Conservation (phyloP, 2,329 filamentous ascomycete genomes). For the Orbilia brochopaga region DNA sequence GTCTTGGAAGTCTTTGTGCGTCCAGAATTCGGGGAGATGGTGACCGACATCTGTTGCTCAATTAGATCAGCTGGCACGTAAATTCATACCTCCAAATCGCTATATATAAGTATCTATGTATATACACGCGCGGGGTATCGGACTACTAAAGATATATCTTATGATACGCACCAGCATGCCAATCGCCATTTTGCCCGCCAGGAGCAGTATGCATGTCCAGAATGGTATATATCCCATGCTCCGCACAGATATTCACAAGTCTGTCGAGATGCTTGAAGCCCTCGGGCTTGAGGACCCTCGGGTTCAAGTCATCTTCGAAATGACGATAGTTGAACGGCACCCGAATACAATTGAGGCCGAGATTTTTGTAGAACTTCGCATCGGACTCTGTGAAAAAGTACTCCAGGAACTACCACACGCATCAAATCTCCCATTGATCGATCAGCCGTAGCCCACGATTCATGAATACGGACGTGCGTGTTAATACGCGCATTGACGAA, state of each 20-base stretch:
- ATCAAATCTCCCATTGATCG: no score
- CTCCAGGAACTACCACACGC: slow-evolving; percentile 59
- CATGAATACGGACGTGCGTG: no score
- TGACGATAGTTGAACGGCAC: slow-evolving; percentile 69
- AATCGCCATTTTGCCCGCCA: slow-evolving; percentile 62
- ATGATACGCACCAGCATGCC: slow-evolving; percentile 59
- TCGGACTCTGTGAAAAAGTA: slow-evolving; percentile 68
- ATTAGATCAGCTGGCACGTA: no score
- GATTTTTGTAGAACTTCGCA: slow-evolving; percentile 65
- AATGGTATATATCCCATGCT: slow-evolving; percentile 60
- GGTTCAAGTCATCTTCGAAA: slow-evolving; percentile 64
- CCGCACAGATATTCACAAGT: slow-evolving; percentile 61
- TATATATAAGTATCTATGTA: neutral
- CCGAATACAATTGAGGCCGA: slow-evolving; percentile 66
- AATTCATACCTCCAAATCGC: no score
- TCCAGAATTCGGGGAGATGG: slow-evolving; percentile 60
- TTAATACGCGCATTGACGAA: no score
- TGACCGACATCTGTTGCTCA: slow-evolving; percentile 54
- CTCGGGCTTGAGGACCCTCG: slow-evolving; percentile 60
- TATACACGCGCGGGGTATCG: neutral
- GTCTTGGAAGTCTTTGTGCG: slow-evolving; percentile 62
- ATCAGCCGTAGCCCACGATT: no score
- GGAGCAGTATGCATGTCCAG: slow-evolving; percentile 61
- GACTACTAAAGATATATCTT: neutral
- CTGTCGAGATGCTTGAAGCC: slow-evolving; percentile 64